Conservation (phyloP, 345 rosid genomes). For the Hirschfeldia incana region DNA sequence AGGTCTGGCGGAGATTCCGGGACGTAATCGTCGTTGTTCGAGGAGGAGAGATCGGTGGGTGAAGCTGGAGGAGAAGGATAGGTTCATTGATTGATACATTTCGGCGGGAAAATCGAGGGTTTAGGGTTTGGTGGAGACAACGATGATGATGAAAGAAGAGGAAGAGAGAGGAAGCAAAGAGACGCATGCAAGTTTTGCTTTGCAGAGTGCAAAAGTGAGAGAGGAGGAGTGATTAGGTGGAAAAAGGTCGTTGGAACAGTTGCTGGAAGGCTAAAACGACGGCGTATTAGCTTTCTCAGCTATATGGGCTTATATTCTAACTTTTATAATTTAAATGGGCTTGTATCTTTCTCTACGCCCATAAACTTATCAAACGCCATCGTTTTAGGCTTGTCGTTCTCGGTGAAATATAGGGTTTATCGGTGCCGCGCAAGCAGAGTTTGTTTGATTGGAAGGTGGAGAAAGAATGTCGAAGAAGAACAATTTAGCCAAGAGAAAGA, state of each 20-base stretch:
- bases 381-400: not conserved
- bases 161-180: not conserved
- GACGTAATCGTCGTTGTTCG: constrained; percentile 13
- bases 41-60: constrained; percentile 36
- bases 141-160: constrained; percentile 26
- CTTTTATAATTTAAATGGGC: not conserved
- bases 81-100: constrained; percentile 51
- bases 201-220: constrained; percentile 9
- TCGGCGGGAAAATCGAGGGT: constrained; percentile 37
- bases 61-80: constrained; percentile 44
- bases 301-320: not conserved
- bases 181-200: constrained; percentile 22
- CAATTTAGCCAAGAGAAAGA: constrained; percentile 71
- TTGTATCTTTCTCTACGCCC: not conserved
- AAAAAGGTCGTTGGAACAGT: constrained; percentile 31
- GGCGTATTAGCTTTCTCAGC: not conserved
- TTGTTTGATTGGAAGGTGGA: not conserved
- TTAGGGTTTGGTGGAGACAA: constrained; percentile 35
- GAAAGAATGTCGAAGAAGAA: constrained; percentile 93
- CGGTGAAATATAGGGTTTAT: constrained; percentile 30
- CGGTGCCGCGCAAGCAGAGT: not conserved
- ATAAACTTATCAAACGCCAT: not conserved
- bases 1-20: constrained; percentile 43
- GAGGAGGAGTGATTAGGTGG: not conserved
- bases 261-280: constrained; percentile 2